A percentile compares a stretch with the other conserved stretches of the same genome.
Evolutionary conservation across 2,329 filamentous ascomycete species (phyloP).

Genomic region (Colletotrichum truncatum): DNA sequence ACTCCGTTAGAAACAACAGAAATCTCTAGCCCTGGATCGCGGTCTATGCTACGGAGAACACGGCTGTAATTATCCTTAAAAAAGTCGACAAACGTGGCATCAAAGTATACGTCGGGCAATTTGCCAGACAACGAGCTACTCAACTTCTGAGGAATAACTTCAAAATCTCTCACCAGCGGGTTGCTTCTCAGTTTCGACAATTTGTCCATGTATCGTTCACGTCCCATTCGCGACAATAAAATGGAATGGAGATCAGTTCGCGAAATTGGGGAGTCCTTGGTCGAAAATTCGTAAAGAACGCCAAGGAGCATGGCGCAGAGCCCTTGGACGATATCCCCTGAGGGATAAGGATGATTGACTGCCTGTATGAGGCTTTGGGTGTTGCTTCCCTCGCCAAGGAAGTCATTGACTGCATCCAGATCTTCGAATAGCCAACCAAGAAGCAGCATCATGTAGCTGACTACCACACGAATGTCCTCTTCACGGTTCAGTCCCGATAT

Average conservation of each 20-base stretch:
- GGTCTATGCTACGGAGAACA: slow-evolving; percentile 84
- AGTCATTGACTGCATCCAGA: slow-evolving; percentile 89
- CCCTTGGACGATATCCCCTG: slow-evolving; percentile 78
- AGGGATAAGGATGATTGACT: slow-evolving; percentile 66
- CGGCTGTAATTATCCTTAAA: slow-evolving; percentile 96
- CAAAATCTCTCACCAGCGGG: slow-evolving; percentile 86
- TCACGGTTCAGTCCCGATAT: slow-evolving; percentile 79
- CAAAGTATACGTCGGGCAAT: slow-evolving; percentile 85
- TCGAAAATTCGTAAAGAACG: slow-evolving; percentile 95
- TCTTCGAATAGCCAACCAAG: slow-evolving; percentile 93
- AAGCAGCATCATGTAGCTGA: slow-evolving; percentile 91
- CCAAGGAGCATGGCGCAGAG: slow-evolving; percentile 87
- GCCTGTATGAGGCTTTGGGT: slow-evolving; percentile 86
- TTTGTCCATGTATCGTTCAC: slow-evolving; percentile 87
- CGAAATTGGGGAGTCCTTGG: slow-evolving; percentile 92
- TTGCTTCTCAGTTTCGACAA: slow-evolving; percentile 81
- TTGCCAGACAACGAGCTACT: slow-evolving; percentile 55
- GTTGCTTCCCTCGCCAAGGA: slow-evolving; percentile 90
- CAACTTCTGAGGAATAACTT: slow-evolving; percentile 80
- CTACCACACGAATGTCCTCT: slow-evolving; percentile 80
- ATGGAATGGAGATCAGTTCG: slow-evolving; percentile 83
- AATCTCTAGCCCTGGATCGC: slow-evolving; percentile 88
- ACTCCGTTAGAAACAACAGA: slow-evolving; percentile 81
- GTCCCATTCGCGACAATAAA: slow-evolving; percentile 78
- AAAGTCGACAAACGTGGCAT: slow-evolving; percentile 88